These are phyloP conservation scores for Fraxinus baroniana DNA, from an alignment of 305 asterid genomes.

Conservation along the genomic window DNA sequence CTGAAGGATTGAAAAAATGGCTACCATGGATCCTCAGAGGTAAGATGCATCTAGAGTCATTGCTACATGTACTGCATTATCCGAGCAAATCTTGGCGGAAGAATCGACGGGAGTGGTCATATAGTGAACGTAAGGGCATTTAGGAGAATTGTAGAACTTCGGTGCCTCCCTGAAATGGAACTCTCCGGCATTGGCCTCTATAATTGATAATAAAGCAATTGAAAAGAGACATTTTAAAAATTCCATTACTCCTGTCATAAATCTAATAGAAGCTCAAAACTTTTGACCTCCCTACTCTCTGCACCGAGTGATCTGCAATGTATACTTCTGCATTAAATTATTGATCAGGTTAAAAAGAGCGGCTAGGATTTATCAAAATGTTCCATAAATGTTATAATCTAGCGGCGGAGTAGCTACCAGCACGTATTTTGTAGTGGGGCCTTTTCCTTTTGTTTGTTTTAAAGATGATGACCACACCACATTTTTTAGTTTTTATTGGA, in stretches of 20 bases:
- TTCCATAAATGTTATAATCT: slow-evolving; percentile 10
- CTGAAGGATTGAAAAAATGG: slow-evolving; percentile 38
- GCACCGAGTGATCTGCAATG: neutral
- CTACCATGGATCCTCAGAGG: slow-evolving; percentile 50
- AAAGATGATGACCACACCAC: too few species aligned
- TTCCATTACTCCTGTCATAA: slow-evolving; percentile 34
- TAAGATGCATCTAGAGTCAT: slow-evolving; percentile 45
- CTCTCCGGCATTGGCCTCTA: slow-evolving; percentile 21
- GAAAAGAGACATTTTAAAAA: slow-evolving; percentile 16
- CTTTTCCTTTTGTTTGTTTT: neutral
- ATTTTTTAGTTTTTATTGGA: too few species aligned
- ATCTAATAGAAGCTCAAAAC: slow-evolving; percentile 4
- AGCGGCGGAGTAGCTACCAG: slow-evolving; percentile 18
- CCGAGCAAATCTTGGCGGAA: slow-evolving; percentile 10
- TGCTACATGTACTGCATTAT: slow-evolving; percentile 45
- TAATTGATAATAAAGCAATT: slow-evolving; percentile 13
- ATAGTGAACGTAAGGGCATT: slow-evolving; percentile 38
- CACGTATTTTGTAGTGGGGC: slow-evolving; percentile 25
- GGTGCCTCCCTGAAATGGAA: slow-evolving; percentile 70
- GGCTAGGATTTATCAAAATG: slow-evolving; percentile 10
- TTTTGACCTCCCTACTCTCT: neutral
- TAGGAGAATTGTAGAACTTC: slow-evolving; percentile 63
- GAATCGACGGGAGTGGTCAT: neutral
- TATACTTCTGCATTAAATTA: slow-evolving; percentile 5
- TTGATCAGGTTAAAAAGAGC: neutral